These are phyloP conservation scores for Oryza coarctata DNA, from an alignment of 176 grass and related monocot genomes.

Conservation along the genomic window DNA sequence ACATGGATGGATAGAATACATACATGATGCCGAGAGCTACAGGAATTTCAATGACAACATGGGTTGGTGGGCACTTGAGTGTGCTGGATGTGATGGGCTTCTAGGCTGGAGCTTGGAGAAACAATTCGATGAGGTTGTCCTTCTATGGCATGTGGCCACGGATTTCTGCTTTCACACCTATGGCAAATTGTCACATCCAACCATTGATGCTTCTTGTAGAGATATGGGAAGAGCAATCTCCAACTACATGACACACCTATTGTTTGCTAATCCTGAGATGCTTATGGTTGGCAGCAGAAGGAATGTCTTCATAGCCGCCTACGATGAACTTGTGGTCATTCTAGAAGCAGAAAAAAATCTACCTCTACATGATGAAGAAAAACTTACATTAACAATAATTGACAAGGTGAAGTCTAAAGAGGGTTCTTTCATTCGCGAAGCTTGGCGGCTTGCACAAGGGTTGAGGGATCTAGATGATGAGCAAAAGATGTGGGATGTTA, in stretches of 20 bases:
- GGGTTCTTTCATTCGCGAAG: not conserved
- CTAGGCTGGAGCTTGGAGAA: not conserved
- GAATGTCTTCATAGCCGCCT: not conserved
- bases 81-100: not conserved
- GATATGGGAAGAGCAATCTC: not conserved
- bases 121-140: not conserved
- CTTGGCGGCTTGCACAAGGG: not conserved
- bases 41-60: not conserved
- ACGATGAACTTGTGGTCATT: not conserved
- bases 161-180: slow-evolving; percentile 16
- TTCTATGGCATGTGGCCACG: slow-evolving; percentile 1
- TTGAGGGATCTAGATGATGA: not conserved
- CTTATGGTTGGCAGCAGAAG: not conserved
- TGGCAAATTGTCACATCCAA: too few relatives aligned
- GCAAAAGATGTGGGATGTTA: not conserved
- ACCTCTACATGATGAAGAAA: too few relatives aligned
- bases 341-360: not conserved
- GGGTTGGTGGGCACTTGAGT: not conserved
- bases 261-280: slow-evolving; percentile 4
- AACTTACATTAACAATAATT: not conserved
- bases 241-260: not conserved
- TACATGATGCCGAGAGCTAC: not conserved
- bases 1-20: not conserved
- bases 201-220: too few relatives aligned
- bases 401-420: not conserved